Evolutionary conservation across 1,284 basidiomycete genomes (phyloP), one percentile per base, ranked within the genome.

Genomic region (Volvariella surrecta): DNA sequence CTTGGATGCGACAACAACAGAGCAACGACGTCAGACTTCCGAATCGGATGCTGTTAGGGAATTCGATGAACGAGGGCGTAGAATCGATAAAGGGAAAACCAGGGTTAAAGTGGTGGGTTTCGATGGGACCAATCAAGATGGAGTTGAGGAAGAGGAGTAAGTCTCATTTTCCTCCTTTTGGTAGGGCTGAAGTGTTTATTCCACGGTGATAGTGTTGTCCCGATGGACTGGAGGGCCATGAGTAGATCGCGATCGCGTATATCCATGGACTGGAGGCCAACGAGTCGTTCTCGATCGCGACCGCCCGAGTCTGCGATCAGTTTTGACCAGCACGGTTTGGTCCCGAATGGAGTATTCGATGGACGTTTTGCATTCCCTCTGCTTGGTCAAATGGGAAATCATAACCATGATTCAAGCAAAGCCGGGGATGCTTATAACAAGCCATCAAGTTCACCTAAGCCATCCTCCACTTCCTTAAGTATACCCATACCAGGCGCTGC

Each of bases 211-310:
- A 83, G 79, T 46, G 64, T 67, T 52, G 59, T 73, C 45, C 69
- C 74, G 32, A 96, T 98, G 86, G 95, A 98, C 59, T 97, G 94
- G 92, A 78, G 92, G 37, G 85, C 87, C 15, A 81, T 90, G 57
- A 93, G 89, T 57, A 79, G 93, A 48, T 96, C 93, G 11, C 78
- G 93, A 49, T 97, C 95, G 17, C 82, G 94, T 19, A 84, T 89
- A 55, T 86, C 89, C 42, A 87, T 86, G 82, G 85, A 88, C 60
- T 89, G 84, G 84, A 71, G 75, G 44, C 80, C 83, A 41, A 67
- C 75, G 45, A 83, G 79, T 60, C 79, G 87, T 44, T 85, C 82
- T 47, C 71, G 84, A 45, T 83, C 85, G 45, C 74, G 83, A 42
- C 77, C 80, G 30, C 74, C 79, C 34, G 70, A 72, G 48, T 58